A percentile compares a stretch with the other conserved stretches of the same genome.
These are phyloP conservation scores for Spizellomyces sp. DNA, from an alignment of 192 early-diverging fungal genomes.

Conservation along the genomic window DNA sequence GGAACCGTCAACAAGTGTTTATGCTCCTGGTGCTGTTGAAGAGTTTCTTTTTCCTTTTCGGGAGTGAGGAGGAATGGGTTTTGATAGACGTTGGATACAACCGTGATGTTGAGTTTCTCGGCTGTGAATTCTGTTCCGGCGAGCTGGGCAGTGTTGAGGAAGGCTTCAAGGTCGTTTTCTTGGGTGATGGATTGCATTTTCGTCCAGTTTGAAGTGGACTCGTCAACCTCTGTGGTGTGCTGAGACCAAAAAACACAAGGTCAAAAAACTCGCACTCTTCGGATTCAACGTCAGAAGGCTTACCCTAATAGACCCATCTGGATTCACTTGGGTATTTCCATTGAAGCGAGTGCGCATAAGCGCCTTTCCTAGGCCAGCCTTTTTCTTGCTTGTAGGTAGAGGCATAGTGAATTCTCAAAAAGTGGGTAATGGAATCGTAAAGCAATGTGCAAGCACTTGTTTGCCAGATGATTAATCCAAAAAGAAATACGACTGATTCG, in stretches of 20 bases:
- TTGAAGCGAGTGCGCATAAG: conserved; percentile 52
- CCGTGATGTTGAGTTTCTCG: conserved; percentile 83
- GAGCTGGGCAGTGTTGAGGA: conserved; percentile 90
- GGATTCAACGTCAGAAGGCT: neutral
- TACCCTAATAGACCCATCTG: conserved; percentile 53
- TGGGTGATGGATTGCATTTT: conserved; percentile 95
- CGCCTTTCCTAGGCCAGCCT: conserved; percentile 46
- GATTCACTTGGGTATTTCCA: conserved; percentile 41
- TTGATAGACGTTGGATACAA: conserved; percentile 65
- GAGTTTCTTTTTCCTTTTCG: conserved; percentile 74
- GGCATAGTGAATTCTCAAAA: conserved; percentile 10
- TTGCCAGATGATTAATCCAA: neutral
- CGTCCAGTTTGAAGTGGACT: conserved; percentile 76
- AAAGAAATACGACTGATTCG: neutral
- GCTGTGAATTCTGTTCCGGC: conserved; percentile 91
- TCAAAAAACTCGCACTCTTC: conserved; percentile 1
- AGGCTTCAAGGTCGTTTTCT: conserved; percentile 96
- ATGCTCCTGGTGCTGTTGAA: conserved; percentile 79
- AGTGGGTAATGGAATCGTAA: neutral
- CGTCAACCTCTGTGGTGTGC: conserved; percentile 86
- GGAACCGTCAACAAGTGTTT: conserved; percentile 81
- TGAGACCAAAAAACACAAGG: conserved; percentile 4
- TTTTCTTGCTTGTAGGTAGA: conserved; percentile 43
- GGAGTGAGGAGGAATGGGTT: conserved; percentile 85
- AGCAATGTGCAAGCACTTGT: neutral